Percentiles rank a stretch among this genome's conserved stretches.
These are phyloP conservation scores for Nitzschia inconspicua DNA, from an alignment of 108 stramenopile species.

Conservation along the genomic window DNA sequence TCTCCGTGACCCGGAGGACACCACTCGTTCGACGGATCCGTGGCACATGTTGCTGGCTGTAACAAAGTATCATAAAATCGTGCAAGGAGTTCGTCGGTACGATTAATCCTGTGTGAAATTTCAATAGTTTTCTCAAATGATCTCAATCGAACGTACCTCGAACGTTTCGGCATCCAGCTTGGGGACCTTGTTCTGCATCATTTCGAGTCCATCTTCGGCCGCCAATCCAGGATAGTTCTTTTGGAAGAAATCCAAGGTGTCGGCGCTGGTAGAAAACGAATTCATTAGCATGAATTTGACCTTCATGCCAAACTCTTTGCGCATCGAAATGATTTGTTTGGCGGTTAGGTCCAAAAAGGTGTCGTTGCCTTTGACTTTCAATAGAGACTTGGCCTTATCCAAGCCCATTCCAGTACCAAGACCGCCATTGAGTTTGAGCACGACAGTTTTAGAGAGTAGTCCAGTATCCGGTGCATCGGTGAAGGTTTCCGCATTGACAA, in stretches of 20 bases:
- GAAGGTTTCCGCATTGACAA: conserved; percentile 72
- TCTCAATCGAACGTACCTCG: conserved; percentile 49
- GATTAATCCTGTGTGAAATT: neutral
- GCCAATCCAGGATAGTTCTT: conserved; percentile 82
- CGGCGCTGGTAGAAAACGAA: conserved; percentile 95
- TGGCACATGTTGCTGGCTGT: conserved; percentile 76
- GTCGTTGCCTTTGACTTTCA: conserved; percentile 96
- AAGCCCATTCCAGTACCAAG: conserved; percentile 99
- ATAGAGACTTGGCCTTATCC: conserved; percentile 97
- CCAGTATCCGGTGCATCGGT: conserved; percentile 55
- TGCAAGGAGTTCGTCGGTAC: neutral
- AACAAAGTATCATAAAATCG: neutral
- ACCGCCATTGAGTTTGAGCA: conserved; percentile 99
- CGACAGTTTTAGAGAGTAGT: conserved; percentile 90
- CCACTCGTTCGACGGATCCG: conserved; percentile 93
- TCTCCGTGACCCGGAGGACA: conserved; percentile 99
- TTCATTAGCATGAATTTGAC: conserved; percentile 99
- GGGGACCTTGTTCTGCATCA: conserved; percentile 99
- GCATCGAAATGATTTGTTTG: conserved; percentile 96
- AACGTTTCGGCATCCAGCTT: conserved; percentile 90
- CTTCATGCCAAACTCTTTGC: conserved; percentile 83
- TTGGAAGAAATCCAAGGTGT: conserved; percentile 91
- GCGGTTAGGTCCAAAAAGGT: conserved; percentile 99
- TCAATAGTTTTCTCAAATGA: neutral
- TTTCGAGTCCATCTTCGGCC: conserved; percentile 95